Evolutionary conservation across 2,329 filamentous ascomycete genomes (phyloP).

Genomic region (Verticillium klebahnii): DNA sequence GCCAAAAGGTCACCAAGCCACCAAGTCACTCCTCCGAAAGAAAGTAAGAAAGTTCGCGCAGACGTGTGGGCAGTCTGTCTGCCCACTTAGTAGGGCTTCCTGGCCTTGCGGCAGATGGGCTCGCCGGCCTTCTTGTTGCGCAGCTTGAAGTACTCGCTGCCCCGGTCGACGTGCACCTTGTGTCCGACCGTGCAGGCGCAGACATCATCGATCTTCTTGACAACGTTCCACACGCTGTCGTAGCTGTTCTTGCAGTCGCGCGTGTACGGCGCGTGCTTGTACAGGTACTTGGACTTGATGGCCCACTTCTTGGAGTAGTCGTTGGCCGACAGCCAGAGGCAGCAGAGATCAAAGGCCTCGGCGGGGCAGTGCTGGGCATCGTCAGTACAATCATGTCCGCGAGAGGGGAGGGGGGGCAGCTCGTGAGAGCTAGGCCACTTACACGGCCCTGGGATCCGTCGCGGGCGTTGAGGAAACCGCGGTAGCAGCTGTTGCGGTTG

Average conservation of each 20-base stretch:
- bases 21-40: too few species aligned
- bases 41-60: too few species aligned
- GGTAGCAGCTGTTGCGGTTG: slow-evolving; percentile 11
- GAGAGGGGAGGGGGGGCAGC: background rate
- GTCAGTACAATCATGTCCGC: background rate
- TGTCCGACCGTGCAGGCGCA: slow-evolving; percentile 9
- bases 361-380: slow-evolving; percentile 6
- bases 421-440: background rate
- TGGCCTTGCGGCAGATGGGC: background rate
- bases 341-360: slow-evolving; percentile 10
- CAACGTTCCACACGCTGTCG: slow-evolving; percentile 4
- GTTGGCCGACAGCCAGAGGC: slow-evolving; percentile 4
- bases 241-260: slow-evolving; percentile 1
- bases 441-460: slow-evolving; percentile 1
- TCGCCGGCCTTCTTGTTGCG: background rate
- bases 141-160: slow-evolving; percentile 5
- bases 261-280: slow-evolving; percentile 3
- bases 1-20: background rate
- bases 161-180: slow-evolving; percentile 4
- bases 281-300: slow-evolving; percentile 3
- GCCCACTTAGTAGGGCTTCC: background rate
- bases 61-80: too few species aligned
- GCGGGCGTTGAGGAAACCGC: slow-evolving; percentile 6
- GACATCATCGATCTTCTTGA: slow-evolving; percentile 8
- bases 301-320: slow-evolving; percentile 4